Conservation (phyloP, 2,329 filamentous ascomycete species). For the Colletotrichum tropicicola region DNA sequence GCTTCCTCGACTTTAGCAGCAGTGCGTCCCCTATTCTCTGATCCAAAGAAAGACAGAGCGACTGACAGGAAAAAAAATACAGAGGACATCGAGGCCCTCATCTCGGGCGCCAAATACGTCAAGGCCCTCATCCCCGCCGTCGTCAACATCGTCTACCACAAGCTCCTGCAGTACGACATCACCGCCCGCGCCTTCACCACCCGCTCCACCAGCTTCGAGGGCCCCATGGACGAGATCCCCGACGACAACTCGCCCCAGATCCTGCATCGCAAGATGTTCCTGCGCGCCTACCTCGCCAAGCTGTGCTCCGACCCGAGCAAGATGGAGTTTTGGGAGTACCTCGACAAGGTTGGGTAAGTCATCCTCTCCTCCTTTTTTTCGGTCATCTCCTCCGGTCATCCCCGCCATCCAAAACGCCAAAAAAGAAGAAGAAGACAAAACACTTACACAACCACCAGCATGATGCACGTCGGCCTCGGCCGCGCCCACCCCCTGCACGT, state of each 20-base stretch:
- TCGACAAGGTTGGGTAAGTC: constrained; percentile 81
- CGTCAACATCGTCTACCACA: constrained; percentile 86
- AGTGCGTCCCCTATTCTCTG: constrained; percentile 67
- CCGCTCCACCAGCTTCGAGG: constrained; percentile 70
- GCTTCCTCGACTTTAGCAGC: constrained; percentile 78
- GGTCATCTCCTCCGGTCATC: background rate
- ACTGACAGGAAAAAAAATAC: too few relatives aligned
- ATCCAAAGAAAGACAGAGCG: too few relatives aligned
- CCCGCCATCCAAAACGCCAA: too few relatives aligned
- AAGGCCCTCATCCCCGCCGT: constrained; percentile 84
- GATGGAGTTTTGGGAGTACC: constrained; percentile 84
- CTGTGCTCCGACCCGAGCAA: constrained; percentile 78
- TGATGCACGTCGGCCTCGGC: constrained; percentile 84
- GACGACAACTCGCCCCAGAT: constrained; percentile 79
- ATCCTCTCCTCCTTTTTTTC: background rate
- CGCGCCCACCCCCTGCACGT: constrained; percentile 78
- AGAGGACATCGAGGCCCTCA: constrained; percentile 79
- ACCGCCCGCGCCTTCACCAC: constrained; percentile 80
- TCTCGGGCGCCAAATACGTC: constrained; percentile 77
- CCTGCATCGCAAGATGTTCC: constrained; percentile 79
- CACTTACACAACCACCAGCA: constrained; percentile 47
- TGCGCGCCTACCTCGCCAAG: constrained; percentile 78
- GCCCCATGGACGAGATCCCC: constrained; percentile 69
- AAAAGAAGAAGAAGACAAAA: background rate
- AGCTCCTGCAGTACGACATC: constrained; percentile 82